Conservation (phyloP, 495 filamentous ascomycete genomes). For the Penicillium argentinense region DNA sequence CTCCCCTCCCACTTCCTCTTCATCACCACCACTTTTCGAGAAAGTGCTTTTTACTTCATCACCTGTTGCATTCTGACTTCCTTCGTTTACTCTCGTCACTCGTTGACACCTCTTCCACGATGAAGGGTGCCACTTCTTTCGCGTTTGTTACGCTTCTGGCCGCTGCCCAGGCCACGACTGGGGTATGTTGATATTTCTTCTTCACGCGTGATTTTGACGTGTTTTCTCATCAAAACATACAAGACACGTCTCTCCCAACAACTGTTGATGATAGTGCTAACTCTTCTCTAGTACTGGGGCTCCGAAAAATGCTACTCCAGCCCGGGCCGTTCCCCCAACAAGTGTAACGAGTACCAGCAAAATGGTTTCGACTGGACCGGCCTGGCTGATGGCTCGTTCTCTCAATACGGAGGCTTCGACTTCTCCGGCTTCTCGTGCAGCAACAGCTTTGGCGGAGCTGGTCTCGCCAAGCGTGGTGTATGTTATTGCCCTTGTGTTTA, state of each 20-base stretch:
- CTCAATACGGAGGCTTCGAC: slow-evolving; percentile 64
- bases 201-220: too few species aligned
- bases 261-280: slow-evolving; percentile 9
- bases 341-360: slow-evolving; percentile 65
- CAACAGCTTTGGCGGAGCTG: slow-evolving; percentile 50
- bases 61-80: too few species aligned
- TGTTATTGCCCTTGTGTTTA: slow-evolving; percentile 27
- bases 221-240: too few species aligned
- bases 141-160: slow-evolving; percentile 32
- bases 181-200: slow-evolving; percentile 18
- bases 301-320: slow-evolving; percentile 60
- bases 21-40: not conserved
- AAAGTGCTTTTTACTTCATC: not conserved
- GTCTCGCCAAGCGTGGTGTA: slow-evolving; percentile 46
- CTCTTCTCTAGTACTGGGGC: slow-evolving; percentile 49
- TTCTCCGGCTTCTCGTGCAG: slow-evolving; percentile 72
- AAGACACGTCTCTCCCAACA: not conserved
- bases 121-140: slow-evolving; percentile 27
- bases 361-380: slow-evolving; percentile 70
- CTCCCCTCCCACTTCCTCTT: not conserved
- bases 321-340: slow-evolving; percentile 74
- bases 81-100: slow-evolving; percentile 13
- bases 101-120: slow-evolving; percentile 23
- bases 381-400: slow-evolving; percentile 62
- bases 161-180: slow-evolving; percentile 26